A percentile compares a stretch with the other conserved stretches of the same genome.
phyloP scores from a whole-genome alignment of 2,329 filamentous ascomycete genomes.

The Endothia cerciana region DNA sequence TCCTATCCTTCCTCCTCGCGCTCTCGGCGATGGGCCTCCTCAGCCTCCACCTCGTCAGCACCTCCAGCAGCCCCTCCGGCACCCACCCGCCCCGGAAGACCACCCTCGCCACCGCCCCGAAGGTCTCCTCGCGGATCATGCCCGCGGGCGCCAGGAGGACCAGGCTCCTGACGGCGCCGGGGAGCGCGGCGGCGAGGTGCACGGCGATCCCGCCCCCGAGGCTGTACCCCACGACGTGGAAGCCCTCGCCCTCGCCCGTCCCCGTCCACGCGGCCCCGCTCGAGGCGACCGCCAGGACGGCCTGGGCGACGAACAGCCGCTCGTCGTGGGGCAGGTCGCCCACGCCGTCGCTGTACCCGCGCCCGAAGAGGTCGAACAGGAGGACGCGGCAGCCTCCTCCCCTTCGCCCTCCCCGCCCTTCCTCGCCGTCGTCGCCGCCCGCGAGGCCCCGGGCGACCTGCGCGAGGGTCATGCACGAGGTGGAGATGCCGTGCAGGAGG shows the following conservation, averaged over 20 bases:
- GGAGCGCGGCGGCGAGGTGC: conserved; percentile 71
- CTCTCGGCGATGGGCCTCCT: conserved; percentile 53
- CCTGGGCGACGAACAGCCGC: conserved; percentile 67
- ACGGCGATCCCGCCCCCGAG: conserved; percentile 76
- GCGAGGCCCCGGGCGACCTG: conserved; percentile 69
- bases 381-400: conserved; percentile 69
- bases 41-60: conserved; percentile 52
- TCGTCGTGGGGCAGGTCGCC: conserved; percentile 62
- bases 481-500: conserved; percentile 80
- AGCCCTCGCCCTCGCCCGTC: conserved; percentile 48
- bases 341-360: conserved; percentile 77
- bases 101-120: conserved; percentile 54
- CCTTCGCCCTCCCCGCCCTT: too few relatives aligned
- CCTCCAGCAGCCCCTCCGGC: conserved; percentile 55
- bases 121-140: conserved; percentile 65
- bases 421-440: too few relatives aligned
- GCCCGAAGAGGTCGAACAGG: conserved; percentile 77
- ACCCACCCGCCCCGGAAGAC: conserved; percentile 60
- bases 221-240: conserved; percentile 78
- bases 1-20: conserved; percentile 34
- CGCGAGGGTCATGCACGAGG: conserved; percentile 72
- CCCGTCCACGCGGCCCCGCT: conserved; percentile 61
- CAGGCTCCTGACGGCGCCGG: conserved; percentile 64
- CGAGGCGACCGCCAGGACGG: conserved; percentile 67
- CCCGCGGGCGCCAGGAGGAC: conserved; percentile 71